Percentiles rank a stretch among this genome's conserved stretches.
phyloP scores from a whole-genome alignment of 306 rosid species.

The Quercus gilva region DNA sequence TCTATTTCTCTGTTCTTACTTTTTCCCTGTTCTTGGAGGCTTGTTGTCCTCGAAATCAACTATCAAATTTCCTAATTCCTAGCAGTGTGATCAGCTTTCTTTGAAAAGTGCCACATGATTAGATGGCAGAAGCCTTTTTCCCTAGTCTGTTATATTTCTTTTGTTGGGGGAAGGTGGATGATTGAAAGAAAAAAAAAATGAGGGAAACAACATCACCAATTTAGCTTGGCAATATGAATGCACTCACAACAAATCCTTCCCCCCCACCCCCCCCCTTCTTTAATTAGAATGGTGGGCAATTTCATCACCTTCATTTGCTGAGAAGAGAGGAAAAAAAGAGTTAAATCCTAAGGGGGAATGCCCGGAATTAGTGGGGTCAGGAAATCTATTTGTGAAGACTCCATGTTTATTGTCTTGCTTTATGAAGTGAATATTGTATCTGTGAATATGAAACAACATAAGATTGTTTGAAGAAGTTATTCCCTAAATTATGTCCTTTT shows the following conservation, averaged over 20 bases:
- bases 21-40: no score
- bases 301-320: background rate
- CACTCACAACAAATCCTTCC: background rate
- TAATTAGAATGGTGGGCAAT: background rate
- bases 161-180: background rate
- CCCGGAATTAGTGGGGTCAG: background rate
- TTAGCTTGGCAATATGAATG: background rate
- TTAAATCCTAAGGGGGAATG: background rate
- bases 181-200: background rate
- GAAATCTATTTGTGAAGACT: background rate
- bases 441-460: background rate
- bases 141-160: constrained; percentile 1
- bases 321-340: background rate
- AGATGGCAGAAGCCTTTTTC: background rate
- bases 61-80: no score
- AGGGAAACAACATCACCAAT: background rate
- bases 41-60: no score
- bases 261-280: background rate
- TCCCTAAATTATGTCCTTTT: no score
- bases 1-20: no score
- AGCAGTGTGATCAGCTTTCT: no score
- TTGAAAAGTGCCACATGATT: background rate
- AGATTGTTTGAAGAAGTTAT: no score
- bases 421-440: background rate
- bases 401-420: background rate